phyloP scores from a whole-genome alignment of 306 rosid species.

The Prunus davidiana region DNA sequence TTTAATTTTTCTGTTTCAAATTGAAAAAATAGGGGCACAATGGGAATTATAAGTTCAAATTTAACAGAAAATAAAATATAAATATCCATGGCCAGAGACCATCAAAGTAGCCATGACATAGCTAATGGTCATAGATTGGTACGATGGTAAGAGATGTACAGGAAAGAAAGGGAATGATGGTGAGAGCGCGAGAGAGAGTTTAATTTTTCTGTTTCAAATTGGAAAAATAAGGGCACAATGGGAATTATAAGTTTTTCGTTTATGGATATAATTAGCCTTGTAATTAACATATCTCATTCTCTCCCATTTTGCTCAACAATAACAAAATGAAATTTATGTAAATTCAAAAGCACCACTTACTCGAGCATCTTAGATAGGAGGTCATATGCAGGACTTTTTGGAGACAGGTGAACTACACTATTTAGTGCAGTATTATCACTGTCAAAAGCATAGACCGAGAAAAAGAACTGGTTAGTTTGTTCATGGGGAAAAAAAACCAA shows the following conservation, averaged over 20 bases:
- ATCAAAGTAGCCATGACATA: too few species aligned
- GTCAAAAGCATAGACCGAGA: slow-evolving; percentile 28
- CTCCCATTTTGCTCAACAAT: not conserved
- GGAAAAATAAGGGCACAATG: not conserved
- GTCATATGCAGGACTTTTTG: slow-evolving; percentile 83
- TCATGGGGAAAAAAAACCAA: not conserved
- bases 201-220: not conserved
- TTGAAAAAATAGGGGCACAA: not conserved
- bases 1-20: too few species aligned
- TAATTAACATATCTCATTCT: not conserved
- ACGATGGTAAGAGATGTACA: too few species aligned
- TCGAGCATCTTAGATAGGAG: slow-evolving; percentile 96
- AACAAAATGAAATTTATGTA: slow-evolving; percentile 9
- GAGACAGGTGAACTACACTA: slow-evolving; percentile 69
- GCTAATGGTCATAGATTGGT: too few species aligned
- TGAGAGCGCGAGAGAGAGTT: too few species aligned
- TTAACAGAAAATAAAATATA: too few species aligned
- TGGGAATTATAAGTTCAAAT: not conserved
- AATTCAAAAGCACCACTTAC: slow-evolving; percentile 57
- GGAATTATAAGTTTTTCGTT: not conserved
- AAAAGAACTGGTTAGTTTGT: not conserved
- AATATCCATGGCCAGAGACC: too few species aligned
- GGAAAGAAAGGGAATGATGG: too few species aligned
- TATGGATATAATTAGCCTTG: not conserved
- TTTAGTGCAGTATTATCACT: slow-evolving; percentile 76